Conservation (phyloP, 2,329 filamentous ascomycete genomes). For the Aureobasidium zeae region DNA sequence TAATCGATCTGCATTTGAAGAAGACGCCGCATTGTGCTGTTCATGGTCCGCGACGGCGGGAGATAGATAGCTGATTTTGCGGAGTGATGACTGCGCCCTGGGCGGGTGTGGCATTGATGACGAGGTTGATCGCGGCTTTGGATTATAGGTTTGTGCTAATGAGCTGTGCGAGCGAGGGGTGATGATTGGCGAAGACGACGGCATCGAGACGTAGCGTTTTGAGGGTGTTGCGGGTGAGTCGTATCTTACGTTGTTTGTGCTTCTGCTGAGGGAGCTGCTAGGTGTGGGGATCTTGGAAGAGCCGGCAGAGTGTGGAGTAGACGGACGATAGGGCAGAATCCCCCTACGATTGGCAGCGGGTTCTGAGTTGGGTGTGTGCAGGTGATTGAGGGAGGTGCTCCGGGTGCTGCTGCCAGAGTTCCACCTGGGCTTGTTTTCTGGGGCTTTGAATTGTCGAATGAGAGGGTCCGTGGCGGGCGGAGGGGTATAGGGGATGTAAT, state of each 20-base stretch:
- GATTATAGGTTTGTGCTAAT: background rate
- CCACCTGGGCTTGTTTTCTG: slow-evolving; percentile 59
- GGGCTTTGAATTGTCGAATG: slow-evolving; percentile 36
- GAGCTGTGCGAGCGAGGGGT: slow-evolving; percentile 1
- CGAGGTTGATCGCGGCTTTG: slow-evolving; percentile 2
- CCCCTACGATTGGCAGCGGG: slow-evolving; percentile 28
- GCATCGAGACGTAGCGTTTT: background rate
- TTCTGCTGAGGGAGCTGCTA: slow-evolving; percentile 6
- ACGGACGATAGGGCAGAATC: slow-evolving; percentile 16
- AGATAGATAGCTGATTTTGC: slow-evolving; percentile 6
- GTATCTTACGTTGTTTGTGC: background rate
- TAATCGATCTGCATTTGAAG: background rate
- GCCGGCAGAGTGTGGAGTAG: slow-evolving; percentile 7
- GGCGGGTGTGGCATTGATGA: slow-evolving; percentile 1
- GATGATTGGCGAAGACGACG: slow-evolving; percentile 2
- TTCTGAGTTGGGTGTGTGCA: slow-evolving; percentile 27
- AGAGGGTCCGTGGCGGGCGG: slow-evolving; percentile 15
- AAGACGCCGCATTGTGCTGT: slow-evolving; percentile 2
- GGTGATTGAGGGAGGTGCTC: slow-evolving; percentile 22
- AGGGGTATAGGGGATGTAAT: slow-evolving; percentile 14
- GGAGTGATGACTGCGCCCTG: slow-evolving; percentile 3
- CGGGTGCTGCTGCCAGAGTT: slow-evolving; percentile 55
- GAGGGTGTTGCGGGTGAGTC: slow-evolving; percentile 8
- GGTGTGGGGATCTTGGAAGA: slow-evolving; percentile 14
- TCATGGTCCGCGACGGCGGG: slow-evolving; percentile 3